Evolutionary conservation across 2,329 filamentous ascomycete species (phyloP).

Genomic region (Fusarium newnesense): DNA sequence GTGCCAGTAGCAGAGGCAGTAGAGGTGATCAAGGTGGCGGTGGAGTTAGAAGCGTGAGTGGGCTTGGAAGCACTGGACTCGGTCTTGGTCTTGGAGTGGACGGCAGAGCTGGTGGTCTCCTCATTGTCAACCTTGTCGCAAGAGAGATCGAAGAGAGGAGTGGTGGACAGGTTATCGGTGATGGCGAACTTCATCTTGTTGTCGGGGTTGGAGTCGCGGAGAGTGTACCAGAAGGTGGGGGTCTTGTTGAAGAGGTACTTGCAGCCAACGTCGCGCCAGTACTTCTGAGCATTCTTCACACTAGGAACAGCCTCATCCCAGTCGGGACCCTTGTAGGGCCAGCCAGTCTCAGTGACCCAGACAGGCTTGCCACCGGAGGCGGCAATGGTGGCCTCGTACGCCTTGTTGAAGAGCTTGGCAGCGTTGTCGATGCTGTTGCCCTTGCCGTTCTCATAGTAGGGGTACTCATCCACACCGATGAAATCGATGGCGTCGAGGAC

Average conservation of each 20-base stretch:
- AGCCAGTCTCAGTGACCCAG: conserved; percentile 74
- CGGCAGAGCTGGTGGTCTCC: conserved; percentile 25
- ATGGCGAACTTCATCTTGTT: conserved; percentile 69
- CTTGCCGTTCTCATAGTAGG: conserved; percentile 70
- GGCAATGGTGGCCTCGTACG: conserved; percentile 56
- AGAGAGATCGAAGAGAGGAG: conserved; percentile 62
- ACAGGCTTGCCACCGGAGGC: conserved; percentile 64
- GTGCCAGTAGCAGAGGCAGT: conserved; percentile 46
- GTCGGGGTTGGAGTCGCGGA: conserved; percentile 69
- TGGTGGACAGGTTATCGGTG: conserved; percentile 63
- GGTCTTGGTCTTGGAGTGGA: conserved; percentile 39
- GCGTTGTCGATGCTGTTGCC: conserved; percentile 66
- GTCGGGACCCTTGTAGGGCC: conserved; percentile 66
- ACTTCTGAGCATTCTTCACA: conserved; percentile 68
- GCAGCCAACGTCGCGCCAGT: conserved; percentile 72
- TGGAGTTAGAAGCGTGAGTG: conserved; percentile 37
- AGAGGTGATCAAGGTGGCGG: conserved; percentile 55
- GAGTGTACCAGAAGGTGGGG: conserved; percentile 70
- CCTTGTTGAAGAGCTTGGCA: conserved; percentile 63
- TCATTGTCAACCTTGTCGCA: conserved; percentile 55
- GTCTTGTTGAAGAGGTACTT: conserved; percentile 64
- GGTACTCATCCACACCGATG: conserved; percentile 73
- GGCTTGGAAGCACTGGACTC: conserved; percentile 15
- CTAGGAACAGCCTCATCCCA: conserved; percentile 66
- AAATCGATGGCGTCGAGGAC: conserved; percentile 73